Conservation (phyloP, 352 stramenopile genomes). For the Elongisporangium prolatum region DNA sequence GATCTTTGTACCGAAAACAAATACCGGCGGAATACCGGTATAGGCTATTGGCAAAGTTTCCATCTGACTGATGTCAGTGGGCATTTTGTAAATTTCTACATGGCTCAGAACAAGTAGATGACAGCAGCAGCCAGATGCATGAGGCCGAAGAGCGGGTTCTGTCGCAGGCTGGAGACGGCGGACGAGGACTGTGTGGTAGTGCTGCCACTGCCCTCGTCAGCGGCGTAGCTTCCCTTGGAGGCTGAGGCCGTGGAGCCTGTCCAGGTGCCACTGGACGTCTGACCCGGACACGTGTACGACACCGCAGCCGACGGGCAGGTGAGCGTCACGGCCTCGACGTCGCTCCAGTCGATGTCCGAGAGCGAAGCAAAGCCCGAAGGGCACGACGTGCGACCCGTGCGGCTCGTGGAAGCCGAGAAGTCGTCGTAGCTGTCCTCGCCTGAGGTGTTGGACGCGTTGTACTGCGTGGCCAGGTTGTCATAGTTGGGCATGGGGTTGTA, state of each 20-base stretch:
- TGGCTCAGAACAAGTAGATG: neutral
- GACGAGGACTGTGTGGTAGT: constrained; percentile 3
- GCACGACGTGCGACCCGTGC: constrained; percentile 22
- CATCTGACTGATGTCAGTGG: too few species aligned
- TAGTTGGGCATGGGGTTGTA: constrained; percentile 82
- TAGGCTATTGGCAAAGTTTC: too few species aligned
- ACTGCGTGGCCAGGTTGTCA: constrained; percentile 49
- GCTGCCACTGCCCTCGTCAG: constrained; percentile 2
- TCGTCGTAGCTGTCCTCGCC: constrained; percentile 22
- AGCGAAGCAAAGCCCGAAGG: constrained; percentile 29
- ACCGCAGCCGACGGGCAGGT: constrained; percentile 16
- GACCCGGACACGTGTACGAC: constrained; percentile 28
- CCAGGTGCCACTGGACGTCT: constrained; percentile 39
- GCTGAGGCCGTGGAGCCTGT: constrained; percentile 4
- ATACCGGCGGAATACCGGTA: neutral
- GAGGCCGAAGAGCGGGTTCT: neutral
- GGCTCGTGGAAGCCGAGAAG: constrained; percentile 20
- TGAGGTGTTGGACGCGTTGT: constrained; percentile 32
- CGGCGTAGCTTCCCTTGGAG: neutral
- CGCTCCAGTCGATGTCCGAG: constrained; percentile 31
- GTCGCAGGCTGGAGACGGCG: neutral
- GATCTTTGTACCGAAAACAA: too few species aligned
- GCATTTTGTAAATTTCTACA: neutral
- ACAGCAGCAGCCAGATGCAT: neutral
- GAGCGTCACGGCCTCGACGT: constrained; percentile 25